These are phyloP conservation scores for Suhomyces kunorum DNA, from an alignment of 1,139 yeast genomes.

Conservation along the genomic window DNA sequence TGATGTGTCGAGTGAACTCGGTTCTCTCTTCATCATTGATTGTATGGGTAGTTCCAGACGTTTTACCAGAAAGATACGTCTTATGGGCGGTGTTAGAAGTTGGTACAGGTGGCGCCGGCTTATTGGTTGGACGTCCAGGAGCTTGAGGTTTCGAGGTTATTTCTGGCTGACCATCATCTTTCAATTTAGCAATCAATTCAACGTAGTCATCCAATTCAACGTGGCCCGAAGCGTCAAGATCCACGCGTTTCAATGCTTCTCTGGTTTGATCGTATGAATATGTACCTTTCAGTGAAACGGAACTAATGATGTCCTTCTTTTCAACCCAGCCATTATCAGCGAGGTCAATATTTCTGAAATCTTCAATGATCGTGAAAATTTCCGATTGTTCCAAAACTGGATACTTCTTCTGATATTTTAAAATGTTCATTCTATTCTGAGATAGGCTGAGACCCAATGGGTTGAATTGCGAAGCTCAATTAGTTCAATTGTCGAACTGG, in stretches of 20 bases:
- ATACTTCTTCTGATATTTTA: conserved; percentile 71
- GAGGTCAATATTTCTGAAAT: conserved; percentile 70
- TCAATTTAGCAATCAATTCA: conserved; percentile 73
- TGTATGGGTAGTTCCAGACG: conserved; percentile 94
- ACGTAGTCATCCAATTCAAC: conserved; percentile 96
- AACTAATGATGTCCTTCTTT: conserved; percentile 84
- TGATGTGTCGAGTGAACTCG: conserved; percentile 94
- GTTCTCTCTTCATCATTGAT: conserved; percentile 96
- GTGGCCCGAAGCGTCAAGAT: conserved; percentile 95
- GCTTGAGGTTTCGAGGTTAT: conserved; percentile 25
- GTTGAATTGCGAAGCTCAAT: neutral
- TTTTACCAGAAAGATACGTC: conserved; percentile 75
- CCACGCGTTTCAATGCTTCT: conserved; percentile 85
- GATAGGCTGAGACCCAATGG: neutral
- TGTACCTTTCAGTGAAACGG: conserved; percentile 74
- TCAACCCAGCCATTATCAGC: conserved; percentile 97
- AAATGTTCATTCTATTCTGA: conserved; percentile 43
- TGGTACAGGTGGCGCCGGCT: conserved; percentile 38
- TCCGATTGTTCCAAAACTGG: conserved; percentile 87
- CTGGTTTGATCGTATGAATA: conserved; percentile 91
- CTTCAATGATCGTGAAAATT: conserved; percentile 79
- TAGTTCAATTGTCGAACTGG: neutral
- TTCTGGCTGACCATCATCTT: conserved; percentile 35
- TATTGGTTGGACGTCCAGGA: conserved; percentile 17
- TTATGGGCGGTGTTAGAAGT: conserved; percentile 61